Percentiles rank a stretch among this genome's conserved stretches.
These are phyloP conservation scores for Peronosclerospora sorghi DNA, from an alignment of 352 stramenopile genomes.

Conservation along the genomic window DNA sequence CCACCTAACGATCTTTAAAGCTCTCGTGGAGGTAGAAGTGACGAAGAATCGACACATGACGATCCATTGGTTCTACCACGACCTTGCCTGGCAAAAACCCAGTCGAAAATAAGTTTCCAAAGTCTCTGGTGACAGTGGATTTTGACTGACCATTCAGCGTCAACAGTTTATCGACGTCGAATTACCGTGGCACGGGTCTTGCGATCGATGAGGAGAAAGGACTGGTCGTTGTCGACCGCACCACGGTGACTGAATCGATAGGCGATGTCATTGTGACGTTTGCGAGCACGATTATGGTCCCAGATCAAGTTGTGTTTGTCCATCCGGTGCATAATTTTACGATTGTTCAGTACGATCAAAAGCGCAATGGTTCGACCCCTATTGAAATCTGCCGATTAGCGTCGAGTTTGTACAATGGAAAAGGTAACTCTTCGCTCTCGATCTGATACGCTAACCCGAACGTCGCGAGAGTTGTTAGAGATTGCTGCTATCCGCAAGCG, in stretches of 20 bases:
- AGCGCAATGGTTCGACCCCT: slow-evolving; percentile 70
- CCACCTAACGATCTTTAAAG: slow-evolving; percentile 2
- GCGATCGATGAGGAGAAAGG: slow-evolving; percentile 82
- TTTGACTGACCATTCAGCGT: slow-evolving; percentile 81
- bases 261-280: slow-evolving; percentile 86
- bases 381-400: slow-evolving; percentile 75
- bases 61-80: slow-evolving; percentile 59
- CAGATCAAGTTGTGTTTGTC: slow-evolving; percentile 83
- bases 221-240: slow-evolving; percentile 87
- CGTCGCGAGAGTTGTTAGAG: too few species aligned
- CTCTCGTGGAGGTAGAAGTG: slow-evolving; percentile 1
- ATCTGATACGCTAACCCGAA: too few species aligned
- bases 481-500: too few species aligned
- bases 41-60: slow-evolving; percentile 7
- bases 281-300: slow-evolving; percentile 82
- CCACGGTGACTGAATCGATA: slow-evolving; percentile 84
- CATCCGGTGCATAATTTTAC: slow-evolving; percentile 90
- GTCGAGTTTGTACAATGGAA: too few species aligned
- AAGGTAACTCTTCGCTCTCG: too few species aligned
- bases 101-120: slow-evolving; percentile 69
- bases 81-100: slow-evolving; percentile 74
- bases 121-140: slow-evolving; percentile 77
- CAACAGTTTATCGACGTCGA: slow-evolving; percentile 77
- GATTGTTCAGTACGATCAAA: slow-evolving; percentile 87
- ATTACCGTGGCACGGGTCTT: slow-evolving; percentile 79